These are phyloP conservation scores for Salix arbutifolia DNA, from an alignment of 345 rosid genomes.

Conservation along the genomic window DNA sequence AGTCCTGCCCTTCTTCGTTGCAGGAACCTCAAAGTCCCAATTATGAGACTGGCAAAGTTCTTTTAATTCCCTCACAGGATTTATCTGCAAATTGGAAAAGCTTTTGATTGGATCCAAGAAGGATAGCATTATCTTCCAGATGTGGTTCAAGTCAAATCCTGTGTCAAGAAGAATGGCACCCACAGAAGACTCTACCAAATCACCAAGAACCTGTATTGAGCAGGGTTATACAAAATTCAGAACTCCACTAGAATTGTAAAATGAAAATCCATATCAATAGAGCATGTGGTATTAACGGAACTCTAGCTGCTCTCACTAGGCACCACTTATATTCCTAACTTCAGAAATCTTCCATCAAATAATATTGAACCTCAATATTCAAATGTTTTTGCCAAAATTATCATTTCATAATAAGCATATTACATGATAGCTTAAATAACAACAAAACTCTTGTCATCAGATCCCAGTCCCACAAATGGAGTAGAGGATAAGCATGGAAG, in stretches of 20 bases:
- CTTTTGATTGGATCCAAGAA: constrained; percentile 54
- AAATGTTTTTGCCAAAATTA: background rate
- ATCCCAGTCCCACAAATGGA: too few species aligned
- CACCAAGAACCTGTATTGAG: constrained; percentile 74
- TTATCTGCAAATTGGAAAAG: constrained; percentile 58
- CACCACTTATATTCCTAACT: too few species aligned
- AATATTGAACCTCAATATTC: too few species aligned
- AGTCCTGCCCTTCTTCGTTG: constrained; percentile 34
- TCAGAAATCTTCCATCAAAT: too few species aligned
- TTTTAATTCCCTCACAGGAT: constrained; percentile 58
- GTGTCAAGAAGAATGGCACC: constrained; percentile 84
- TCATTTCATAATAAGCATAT: background rate
- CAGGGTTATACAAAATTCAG: background rate
- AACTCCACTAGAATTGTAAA: constrained; percentile 1
- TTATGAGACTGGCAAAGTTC: constrained; percentile 69
- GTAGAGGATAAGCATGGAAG: too few species aligned
- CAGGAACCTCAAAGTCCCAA: constrained; percentile 36
- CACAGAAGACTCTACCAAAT: constrained; percentile 75
- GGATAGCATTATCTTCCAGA: constrained; percentile 72
- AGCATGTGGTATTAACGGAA: background rate
- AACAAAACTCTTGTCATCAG: too few species aligned
- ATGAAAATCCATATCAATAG: background rate
- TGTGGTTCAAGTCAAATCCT: constrained; percentile 61
- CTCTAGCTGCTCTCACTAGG: too few species aligned
- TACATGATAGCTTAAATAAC: too few species aligned